Conservation (phyloP, 148 eudicot genomes). For the Fagopyrum tataricum region DNA sequence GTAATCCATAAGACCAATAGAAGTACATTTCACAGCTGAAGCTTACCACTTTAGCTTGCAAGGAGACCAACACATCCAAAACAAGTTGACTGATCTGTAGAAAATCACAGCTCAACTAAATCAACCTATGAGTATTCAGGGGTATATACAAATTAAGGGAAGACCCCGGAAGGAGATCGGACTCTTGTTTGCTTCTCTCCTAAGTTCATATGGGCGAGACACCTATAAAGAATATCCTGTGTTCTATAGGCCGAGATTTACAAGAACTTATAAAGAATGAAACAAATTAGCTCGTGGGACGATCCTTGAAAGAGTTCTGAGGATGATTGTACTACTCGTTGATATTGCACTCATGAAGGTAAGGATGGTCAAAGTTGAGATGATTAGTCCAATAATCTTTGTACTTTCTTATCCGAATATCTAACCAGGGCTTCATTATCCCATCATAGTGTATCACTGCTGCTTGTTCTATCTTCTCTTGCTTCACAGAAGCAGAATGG, state of each 20-base stretch:
- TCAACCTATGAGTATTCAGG: neutral
- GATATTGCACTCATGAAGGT: conserved; percentile 78
- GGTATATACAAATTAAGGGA: neutral
- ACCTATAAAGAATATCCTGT: neutral
- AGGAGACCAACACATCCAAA: neutral
- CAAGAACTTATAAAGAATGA: neutral
- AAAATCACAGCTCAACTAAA: conserved; percentile 2
- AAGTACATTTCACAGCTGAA: conserved; percentile 6
- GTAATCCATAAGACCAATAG: neutral
- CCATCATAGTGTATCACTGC: conserved; percentile 91
- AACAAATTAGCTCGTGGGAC: neutral
- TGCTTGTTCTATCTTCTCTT: conserved; percentile 48
- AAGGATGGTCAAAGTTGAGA: conserved; percentile 53
- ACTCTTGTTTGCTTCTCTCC: neutral
- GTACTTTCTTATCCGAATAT: conserved; percentile 66
- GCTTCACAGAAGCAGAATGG: conserved; percentile 40
- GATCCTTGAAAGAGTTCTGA: neutral
- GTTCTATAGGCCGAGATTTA: neutral
- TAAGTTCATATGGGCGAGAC: neutral
- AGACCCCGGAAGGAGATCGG: neutral
- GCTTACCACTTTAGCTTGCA: neutral
- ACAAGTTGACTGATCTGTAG: neutral
- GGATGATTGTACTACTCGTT: conserved; percentile 34
- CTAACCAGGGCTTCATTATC: conserved; percentile 91
- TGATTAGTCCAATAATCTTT: conserved; percentile 67